Evolutionary conservation across 2,329 filamentous ascomycete species (phyloP).

Genomic region (Phialocephala sp.): DNA sequence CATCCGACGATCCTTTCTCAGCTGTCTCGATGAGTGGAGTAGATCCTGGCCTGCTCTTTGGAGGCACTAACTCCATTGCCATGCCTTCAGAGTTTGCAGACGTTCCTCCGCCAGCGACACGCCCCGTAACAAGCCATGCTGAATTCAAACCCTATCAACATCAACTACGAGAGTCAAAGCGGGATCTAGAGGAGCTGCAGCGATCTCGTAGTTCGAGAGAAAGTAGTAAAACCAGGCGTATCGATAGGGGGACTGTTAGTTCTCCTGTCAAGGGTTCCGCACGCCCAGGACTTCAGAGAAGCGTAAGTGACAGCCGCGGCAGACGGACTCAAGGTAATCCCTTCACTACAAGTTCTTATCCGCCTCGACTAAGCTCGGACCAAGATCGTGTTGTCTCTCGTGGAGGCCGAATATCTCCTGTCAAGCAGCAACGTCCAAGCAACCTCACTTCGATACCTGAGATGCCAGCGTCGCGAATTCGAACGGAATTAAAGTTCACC

Average conservation of each 20-base stretch:
- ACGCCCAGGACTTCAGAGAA: constrained; percentile 38
- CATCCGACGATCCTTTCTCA: constrained; percentile 57
- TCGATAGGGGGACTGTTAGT: constrained; percentile 38
- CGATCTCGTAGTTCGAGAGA: constrained; percentile 37
- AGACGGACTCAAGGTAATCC: constrained; percentile 35
- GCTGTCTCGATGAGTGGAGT: constrained; percentile 56
- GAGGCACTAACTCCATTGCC: constrained; percentile 43
- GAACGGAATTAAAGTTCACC: constrained; percentile 65
- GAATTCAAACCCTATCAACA: constrained; percentile 42
- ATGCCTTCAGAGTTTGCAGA: constrained; percentile 36
- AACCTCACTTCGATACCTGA: constrained; percentile 66
- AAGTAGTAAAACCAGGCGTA: constrained; percentile 29
- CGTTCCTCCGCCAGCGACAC: constrained; percentile 34
- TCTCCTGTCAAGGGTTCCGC: constrained; percentile 41
- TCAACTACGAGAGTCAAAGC: constrained; percentile 40
- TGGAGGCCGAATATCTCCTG: constrained; percentile 50
- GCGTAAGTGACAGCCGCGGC: constrained; percentile 39
- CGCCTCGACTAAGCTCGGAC: constrained; percentile 21
- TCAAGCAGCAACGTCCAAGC: constrained; percentile 54
- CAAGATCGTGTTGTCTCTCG: constrained; percentile 34
- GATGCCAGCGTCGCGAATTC: constrained; percentile 47
- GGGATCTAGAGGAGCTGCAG: constrained; percentile 41
- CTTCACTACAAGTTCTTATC: constrained; percentile 4
- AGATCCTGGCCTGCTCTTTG: constrained; percentile 64
- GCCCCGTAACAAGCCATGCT: constrained; percentile 39